phyloP scores from a whole-genome alignment of 2,329 filamentous ascomycete species.

The Sarocladiaceae sp. region DNA sequence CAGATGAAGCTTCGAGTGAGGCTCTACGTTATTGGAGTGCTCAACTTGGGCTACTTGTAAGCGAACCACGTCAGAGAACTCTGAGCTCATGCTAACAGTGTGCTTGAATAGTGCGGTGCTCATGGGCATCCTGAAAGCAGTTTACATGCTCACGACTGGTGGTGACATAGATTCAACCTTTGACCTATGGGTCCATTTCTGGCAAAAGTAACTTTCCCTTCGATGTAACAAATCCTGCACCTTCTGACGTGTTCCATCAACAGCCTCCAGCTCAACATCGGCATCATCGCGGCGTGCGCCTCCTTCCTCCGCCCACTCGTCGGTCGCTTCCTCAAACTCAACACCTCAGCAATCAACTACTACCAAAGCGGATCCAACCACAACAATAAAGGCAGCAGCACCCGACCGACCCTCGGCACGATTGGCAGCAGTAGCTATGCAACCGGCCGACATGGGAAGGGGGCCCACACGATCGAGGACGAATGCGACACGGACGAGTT shows the following conservation, averaged over 20 bases:
- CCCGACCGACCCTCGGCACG: not conserved
- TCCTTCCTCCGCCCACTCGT: conserved; percentile 22
- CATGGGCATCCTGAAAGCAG: conserved; percentile 24
- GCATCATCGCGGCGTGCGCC: conserved; percentile 22
- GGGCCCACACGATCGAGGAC: not conserved
- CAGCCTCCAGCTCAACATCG: conserved; percentile 22
- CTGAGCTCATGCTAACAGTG: not conserved
- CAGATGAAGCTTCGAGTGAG: conserved; percentile 30
- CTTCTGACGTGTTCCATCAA: not conserved
- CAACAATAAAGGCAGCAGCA: conserved; percentile 10
- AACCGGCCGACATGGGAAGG: not conserved
- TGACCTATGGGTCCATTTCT: conserved; percentile 21
- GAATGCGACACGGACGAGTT: conserved; percentile 10
- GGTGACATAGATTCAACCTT: conserved; percentile 22
- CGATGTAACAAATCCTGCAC: not conserved
- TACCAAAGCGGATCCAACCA: conserved; percentile 10
- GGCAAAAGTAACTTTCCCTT: conserved; percentile 15
- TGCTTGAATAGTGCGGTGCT: conserved; percentile 18
- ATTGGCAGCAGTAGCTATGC: conserved; percentile 5
- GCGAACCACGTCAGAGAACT: conserved; percentile 1
- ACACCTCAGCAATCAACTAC: conserved; percentile 12
- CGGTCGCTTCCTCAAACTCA: conserved; percentile 17
- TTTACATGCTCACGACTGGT: conserved; percentile 24
- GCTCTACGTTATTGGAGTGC: conserved; percentile 33
- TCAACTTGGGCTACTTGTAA: conserved; percentile 26